Percentiles rank a stretch among this genome's conserved stretches.
Conservation (phyloP, 208 protist genomes). For the Leishmania guyanensis region DNA sequence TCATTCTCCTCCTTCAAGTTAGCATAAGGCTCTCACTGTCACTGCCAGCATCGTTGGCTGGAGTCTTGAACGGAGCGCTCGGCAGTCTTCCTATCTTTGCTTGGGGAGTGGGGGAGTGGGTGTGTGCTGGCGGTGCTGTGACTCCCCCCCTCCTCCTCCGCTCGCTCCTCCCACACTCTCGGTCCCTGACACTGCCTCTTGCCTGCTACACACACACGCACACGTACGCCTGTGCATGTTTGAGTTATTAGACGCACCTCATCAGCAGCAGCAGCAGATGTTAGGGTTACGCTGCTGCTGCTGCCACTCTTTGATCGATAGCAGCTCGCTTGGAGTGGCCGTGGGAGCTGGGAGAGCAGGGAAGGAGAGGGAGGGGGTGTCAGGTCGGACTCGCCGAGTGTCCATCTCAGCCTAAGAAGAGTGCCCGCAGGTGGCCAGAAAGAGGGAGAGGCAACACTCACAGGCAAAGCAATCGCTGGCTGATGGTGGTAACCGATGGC, state of each 20-base stretch:
- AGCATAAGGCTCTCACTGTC: too few species aligned
- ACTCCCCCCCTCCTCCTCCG: not conserved
- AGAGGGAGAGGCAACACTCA: not conserved
- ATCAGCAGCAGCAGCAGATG: too few species aligned
- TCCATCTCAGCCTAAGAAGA: too few species aligned
- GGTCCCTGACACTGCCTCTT: not conserved
- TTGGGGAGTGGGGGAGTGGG: not conserved
- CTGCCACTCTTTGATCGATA: not conserved
- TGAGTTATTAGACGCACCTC: too few species aligned
- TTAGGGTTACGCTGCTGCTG: not conserved
- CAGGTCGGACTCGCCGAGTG: too few species aligned
- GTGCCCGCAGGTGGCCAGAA: not conserved
- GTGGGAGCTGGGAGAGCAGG: too few species aligned
- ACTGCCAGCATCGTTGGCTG: too few species aligned
- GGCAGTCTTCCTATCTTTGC: not conserved
- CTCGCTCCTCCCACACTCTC: not conserved
- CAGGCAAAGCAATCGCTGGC: not conserved
- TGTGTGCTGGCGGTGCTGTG: not conserved
- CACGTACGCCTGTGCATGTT: too few species aligned
- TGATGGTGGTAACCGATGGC: not conserved
- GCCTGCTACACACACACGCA: too few species aligned
- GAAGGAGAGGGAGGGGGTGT: too few species aligned
- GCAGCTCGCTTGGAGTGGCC: not conserved
- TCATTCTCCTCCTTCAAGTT: not conserved
- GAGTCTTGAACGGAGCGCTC: too few species aligned